Conservation (phyloP, 116 monocot species). For the Trichopus zeylanicus region DNA sequence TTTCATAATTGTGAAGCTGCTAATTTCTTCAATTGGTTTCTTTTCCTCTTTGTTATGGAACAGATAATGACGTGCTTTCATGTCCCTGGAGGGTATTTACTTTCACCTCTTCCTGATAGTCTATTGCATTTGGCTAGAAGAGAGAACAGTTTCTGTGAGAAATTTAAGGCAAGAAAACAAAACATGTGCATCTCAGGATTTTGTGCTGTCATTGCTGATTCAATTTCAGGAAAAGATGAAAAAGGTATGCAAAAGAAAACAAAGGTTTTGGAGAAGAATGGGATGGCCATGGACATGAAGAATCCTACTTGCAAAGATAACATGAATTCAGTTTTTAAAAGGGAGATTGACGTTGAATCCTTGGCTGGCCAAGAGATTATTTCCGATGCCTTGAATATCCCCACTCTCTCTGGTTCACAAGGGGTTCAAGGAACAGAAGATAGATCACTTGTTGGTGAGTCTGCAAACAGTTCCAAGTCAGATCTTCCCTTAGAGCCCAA, state of each 20-base stretch:
- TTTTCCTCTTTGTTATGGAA: slow-evolving; percentile 17
- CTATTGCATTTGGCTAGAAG: slow-evolving; percentile 37
- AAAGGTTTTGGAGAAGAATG: slow-evolving; percentile 26
- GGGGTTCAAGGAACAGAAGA: slow-evolving; percentile 17
- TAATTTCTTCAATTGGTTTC: not conserved
- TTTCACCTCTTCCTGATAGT: slow-evolving; percentile 59
- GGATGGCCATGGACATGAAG: slow-evolving; percentile 15
- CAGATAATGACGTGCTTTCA: slow-evolving; percentile 63
- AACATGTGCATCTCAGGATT: slow-evolving; percentile 2
- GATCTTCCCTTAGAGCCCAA: slow-evolving; percentile 12
- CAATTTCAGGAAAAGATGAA: slow-evolving; percentile 13
- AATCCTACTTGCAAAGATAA: slow-evolving; percentile 23
- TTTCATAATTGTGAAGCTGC: not conserved
- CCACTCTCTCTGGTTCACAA: slow-evolving; percentile 17
- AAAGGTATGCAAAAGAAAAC: slow-evolving; percentile 27
- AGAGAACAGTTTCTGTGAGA: slow-evolving; percentile 17
- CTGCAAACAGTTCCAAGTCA: slow-evolving; percentile 10
- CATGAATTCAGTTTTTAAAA: slow-evolving; percentile 19
- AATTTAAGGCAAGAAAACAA: slow-evolving; percentile 8
- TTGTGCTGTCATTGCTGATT: slow-evolving; percentile 8
- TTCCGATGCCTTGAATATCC: slow-evolving; percentile 22
- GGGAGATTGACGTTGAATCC: slow-evolving; percentile 35
- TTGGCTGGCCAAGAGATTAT: slow-evolving; percentile 21
- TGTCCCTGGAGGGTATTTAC: slow-evolving; percentile 41
- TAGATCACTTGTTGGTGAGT: slow-evolving; percentile 4